These are phyloP conservation scores for Dysphania ambrosioides DNA, from an alignment of 148 eudicot species.

Conservation along the genomic window DNA sequence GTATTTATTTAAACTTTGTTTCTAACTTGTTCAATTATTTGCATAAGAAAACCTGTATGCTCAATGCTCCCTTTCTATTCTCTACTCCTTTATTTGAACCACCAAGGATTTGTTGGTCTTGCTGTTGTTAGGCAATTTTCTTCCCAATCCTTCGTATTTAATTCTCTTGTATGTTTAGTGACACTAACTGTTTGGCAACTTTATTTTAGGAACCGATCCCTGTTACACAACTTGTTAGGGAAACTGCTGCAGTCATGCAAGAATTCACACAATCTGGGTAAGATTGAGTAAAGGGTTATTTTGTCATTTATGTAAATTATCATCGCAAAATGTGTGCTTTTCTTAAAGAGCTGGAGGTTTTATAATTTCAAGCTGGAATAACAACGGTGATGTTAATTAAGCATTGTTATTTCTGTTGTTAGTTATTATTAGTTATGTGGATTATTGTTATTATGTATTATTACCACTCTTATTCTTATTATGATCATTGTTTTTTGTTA, in stretches of 20 bases:
- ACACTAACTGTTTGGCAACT: constrained; percentile 12
- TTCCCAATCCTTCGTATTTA: not conserved
- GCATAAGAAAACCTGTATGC: not conserved
- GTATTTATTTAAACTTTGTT: no score
- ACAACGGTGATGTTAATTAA: no score
- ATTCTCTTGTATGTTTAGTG: not conserved
- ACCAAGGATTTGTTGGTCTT: not conserved
- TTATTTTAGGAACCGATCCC: constrained; percentile 76
- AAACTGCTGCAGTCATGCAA: constrained; percentile 99
- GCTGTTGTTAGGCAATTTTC: not conserved
- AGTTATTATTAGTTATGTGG: no score
- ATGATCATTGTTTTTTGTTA: no score
- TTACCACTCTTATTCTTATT: no score
- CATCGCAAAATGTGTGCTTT: not conserved
- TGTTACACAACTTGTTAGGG: constrained; percentile 94
- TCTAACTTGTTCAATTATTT: no score
- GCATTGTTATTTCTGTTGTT: no score
- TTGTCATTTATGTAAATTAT: not conserved
- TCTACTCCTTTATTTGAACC: not conserved
- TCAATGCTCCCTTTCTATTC: not conserved
- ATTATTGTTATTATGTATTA: no score
- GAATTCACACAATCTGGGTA: constrained; percentile 99
- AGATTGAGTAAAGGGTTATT: constrained; percentile 13
- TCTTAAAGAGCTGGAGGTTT: not conserved
- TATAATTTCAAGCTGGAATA: not conserved